A percentile compares a stretch with the other conserved stretches of the same genome.
These are phyloP conservation scores for Pseudogymnoascus sp. DNA, from an alignment of 2,329 filamentous ascomycete species.

Conservation along the genomic window DNA sequence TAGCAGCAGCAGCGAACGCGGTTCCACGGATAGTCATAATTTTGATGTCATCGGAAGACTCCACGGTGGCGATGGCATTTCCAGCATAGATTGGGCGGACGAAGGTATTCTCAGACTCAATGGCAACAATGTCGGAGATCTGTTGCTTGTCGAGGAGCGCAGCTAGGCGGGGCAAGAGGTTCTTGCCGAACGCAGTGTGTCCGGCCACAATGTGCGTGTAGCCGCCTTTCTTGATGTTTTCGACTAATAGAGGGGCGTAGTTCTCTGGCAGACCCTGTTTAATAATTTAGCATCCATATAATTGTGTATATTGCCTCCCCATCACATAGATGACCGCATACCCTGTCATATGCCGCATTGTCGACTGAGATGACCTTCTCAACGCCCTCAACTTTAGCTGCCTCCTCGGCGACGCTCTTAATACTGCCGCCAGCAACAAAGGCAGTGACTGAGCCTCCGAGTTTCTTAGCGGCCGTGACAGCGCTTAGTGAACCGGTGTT, in stretches of 20 bases:
- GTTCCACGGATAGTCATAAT: constrained; percentile 89
- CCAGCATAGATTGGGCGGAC: constrained; percentile 95
- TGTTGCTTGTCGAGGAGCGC: constrained; percentile 88
- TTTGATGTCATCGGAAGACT: constrained; percentile 80
- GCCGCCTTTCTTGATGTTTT: constrained; percentile 93
- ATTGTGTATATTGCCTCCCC: background rate
- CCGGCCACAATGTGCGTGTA: constrained; percentile 88
- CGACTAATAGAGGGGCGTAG: constrained; percentile 83
- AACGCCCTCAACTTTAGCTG: constrained; percentile 79
- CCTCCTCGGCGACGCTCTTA: constrained; percentile 70
- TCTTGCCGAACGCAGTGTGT: constrained; percentile 96
- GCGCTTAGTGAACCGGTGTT: constrained; percentile 75
- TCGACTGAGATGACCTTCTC: constrained; percentile 89
- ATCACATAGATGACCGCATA: constrained; percentile 30
- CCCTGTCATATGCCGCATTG: constrained; percentile 87
- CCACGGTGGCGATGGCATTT: constrained; percentile 92
- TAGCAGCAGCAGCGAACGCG: constrained; percentile 70
- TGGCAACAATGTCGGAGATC: constrained; percentile 80
- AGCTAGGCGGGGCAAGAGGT: constrained; percentile 80
- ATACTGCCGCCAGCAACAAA: constrained; percentile 79
- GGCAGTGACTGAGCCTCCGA: constrained; percentile 77
- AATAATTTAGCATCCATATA: constrained; percentile 14
- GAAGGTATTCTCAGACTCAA: constrained; percentile 89
- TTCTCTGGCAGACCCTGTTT: constrained; percentile 79
- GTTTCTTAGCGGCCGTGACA: constrained; percentile 75